Percentiles rank a stretch among this genome's conserved stretches.
phyloP scores from a whole-genome alignment of 2,329 filamentous ascomycete species.

The Ophiocordyceps australis region DNA sequence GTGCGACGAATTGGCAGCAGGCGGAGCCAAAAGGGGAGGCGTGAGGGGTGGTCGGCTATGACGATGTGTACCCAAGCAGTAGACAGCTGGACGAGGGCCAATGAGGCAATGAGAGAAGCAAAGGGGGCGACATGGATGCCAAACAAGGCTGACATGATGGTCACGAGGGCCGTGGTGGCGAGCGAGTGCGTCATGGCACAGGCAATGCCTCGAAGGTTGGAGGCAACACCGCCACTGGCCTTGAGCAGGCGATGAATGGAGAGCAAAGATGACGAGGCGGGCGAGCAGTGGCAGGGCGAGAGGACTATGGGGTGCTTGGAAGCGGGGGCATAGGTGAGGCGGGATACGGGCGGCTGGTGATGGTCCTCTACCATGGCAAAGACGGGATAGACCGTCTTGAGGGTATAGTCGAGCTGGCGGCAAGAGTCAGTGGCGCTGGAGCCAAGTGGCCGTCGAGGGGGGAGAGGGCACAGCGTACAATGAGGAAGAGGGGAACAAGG shows the following conservation, averaged over 20 bases:
- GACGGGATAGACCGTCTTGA: constrained; percentile 29
- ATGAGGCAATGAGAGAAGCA: constrained; percentile 32
- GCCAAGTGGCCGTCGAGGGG: not conserved
- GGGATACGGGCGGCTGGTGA: constrained; percentile 30
- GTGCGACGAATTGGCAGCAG: constrained; percentile 46
- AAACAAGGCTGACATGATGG: constrained; percentile 23
- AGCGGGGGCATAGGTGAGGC: constrained; percentile 34
- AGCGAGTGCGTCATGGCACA: constrained; percentile 23
- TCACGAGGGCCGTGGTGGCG: constrained; percentile 16
- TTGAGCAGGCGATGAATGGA: constrained; percentile 36
- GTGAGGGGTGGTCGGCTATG: constrained; percentile 47
- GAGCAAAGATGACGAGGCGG: constrained; percentile 30
- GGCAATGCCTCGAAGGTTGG: constrained; percentile 51
- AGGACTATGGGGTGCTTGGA: constrained; percentile 18
- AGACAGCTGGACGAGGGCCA: constrained; percentile 48
- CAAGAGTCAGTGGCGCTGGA: not conserved
- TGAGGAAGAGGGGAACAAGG: constrained; percentile 23
- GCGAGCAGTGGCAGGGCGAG: not conserved
- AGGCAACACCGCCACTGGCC: constrained; percentile 41
- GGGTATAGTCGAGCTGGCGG: constrained; percentile 28
- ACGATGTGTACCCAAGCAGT: constrained; percentile 76
- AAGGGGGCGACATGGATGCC: constrained; percentile 22
- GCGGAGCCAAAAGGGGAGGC: constrained; percentile 46
- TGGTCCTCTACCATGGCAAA: constrained; percentile 42
- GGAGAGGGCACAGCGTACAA: constrained; percentile 15